phyloP scores from a whole-genome alignment of 1,284 basidiomycete species.

The Porogramme epimiltina region DNA sequence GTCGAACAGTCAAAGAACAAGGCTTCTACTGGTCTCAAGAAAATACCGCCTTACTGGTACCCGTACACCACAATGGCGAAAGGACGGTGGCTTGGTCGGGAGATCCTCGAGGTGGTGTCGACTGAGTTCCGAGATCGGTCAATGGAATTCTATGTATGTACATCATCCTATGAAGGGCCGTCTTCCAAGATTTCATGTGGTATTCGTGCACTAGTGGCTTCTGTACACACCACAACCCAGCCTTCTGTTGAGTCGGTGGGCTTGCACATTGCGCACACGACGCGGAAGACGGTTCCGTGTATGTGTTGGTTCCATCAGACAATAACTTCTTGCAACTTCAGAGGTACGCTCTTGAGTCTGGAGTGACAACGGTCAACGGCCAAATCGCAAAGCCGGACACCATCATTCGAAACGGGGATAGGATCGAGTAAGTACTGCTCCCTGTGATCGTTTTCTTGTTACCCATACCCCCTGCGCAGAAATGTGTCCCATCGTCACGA shows the following conservation, averaged over 20 bases:
- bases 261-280: too few species aligned
- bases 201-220: neutral
- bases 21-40: slow-evolving; percentile 53
- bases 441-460: neutral
- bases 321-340: slow-evolving; percentile 31
- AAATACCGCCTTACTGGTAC: slow-evolving; percentile 79
- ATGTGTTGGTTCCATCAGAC: neutral
- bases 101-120: slow-evolving; percentile 84
- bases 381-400: slow-evolving; percentile 79
- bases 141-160: slow-evolving; percentile 89
- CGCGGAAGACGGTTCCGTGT: too few species aligned
- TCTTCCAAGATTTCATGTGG: slow-evolving; percentile 18
- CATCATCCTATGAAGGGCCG: neutral
- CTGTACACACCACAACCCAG: too few species aligned
- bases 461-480: slow-evolving; percentile 41
- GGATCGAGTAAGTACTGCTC: slow-evolving; percentile 72
- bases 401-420: slow-evolving; percentile 85
- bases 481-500: slow-evolving; percentile 96
- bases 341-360: slow-evolving; percentile 92
- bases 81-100: slow-evolving; percentile 84
- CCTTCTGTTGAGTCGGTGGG: too few species aligned
- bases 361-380: slow-evolving; percentile 93
- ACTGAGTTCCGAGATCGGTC: slow-evolving; percentile 91
- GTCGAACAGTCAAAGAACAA: neutral
- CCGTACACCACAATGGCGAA: slow-evolving; percentile 92